Evolutionary conservation across 371 early-diverging fungal genomes (phyloP), one percentile per base, ranked within the genome.

Genomic region (Rhizopus delemar): DNA sequence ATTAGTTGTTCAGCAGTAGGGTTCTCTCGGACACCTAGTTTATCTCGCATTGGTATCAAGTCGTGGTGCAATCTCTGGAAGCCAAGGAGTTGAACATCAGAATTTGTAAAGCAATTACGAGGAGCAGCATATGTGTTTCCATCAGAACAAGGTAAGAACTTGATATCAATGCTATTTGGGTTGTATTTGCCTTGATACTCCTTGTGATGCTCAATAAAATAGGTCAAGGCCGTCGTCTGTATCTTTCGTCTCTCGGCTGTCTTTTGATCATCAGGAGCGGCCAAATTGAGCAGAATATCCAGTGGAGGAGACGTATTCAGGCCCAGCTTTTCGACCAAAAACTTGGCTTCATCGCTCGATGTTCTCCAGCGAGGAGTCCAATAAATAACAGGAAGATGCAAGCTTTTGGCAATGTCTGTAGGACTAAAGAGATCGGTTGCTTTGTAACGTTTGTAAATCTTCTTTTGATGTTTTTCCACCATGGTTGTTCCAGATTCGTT

Each of bases 401-500:
- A 66, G 4, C 70, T 71, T 0, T 84, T 71, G 2, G 89, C 69
- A 5, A 72, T 78, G 12, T 89, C 90, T 0, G 63, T 75, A 0
- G 94, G 95, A 5, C 80, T 78, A 75, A 85, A 92, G 36, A 95
- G 78, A 8, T 92, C 83, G 9, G 63, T 57, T 3, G 94, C 92
- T n/a, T 77, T 74, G 60, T 83, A 92, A 7, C 93, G 74, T 29
- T 60, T 67, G 33, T 67, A 67, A 0, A 74, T 49, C 9, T 63
- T 54, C 41, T 70, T 68, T 1, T 59, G 45, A 7, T 51, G 28
- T 9, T 54, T 73, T 43, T 74, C 68, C 29, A 56, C 28, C 13
- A 70, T 51, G 6, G 65, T 60, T 5, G 57, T 54, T 3, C 68
- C 73, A 0, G 63, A 43, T 6, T 43, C 52, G 11, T 58, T 69